Conservation (phyloP, 2,329 filamentous ascomycete genomes). For the Fusarium sp. region DNA sequence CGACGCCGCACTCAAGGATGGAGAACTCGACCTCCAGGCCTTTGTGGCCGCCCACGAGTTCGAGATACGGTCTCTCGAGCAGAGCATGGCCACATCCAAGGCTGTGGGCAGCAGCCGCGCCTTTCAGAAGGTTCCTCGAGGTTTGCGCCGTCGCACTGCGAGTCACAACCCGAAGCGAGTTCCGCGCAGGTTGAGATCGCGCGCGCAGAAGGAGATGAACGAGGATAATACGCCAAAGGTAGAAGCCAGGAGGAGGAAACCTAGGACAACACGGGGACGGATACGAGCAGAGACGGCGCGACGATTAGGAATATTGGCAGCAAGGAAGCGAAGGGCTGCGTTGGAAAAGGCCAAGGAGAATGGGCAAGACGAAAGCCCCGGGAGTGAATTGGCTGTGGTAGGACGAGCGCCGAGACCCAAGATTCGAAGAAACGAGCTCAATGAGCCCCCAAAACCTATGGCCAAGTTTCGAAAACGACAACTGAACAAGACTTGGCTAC, state of each 20-base stretch:
- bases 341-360: constrained; percentile 46
- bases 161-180: constrained; percentile 96
- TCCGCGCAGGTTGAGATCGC: constrained; percentile 78
- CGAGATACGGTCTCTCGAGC: constrained; percentile 87
- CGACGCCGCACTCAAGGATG: constrained; percentile 69
- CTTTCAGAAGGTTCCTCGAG: constrained; percentile 90
- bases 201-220: constrained; percentile 80
- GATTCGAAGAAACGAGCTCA: constrained; percentile 77
- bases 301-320: constrained; percentile 72
- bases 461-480: constrained; percentile 88
- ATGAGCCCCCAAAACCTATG: constrained; percentile 65
- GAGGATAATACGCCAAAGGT: constrained; percentile 93
- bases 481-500: constrained; percentile 90
- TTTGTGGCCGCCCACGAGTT: constrained; percentile 90
- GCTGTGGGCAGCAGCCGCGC: constrained; percentile 73
- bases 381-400: constrained; percentile 29
- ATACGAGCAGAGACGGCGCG: constrained; percentile 82
- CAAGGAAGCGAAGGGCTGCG: constrained; percentile 63
- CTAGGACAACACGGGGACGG: constrained; percentile 66
- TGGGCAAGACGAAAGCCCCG: constrained; percentile 18
- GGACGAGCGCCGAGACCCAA: constrained; percentile 65
- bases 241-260: constrained; percentile 72
- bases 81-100: constrained; percentile 83
- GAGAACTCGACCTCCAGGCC: constrained; percentile 84
- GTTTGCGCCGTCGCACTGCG: constrained; percentile 86